Base-by-base conservation (phyloP, 176 grass and related monocot species). In the Tuctoria greenei region DNA sequence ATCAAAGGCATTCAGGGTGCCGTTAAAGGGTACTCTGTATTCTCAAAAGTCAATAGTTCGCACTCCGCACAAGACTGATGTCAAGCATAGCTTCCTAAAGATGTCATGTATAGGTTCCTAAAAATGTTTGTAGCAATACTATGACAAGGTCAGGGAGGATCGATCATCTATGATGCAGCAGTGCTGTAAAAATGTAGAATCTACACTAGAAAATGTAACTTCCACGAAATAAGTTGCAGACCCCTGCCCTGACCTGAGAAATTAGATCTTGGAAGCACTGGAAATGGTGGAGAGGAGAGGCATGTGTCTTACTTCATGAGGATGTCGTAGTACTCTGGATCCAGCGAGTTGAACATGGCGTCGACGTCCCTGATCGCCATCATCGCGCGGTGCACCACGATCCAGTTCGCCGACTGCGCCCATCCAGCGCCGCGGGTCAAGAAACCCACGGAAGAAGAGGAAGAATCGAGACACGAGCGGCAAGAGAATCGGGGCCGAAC, bases 361-460 rank as follows among this genome's bases (percentile, higher is more conserved):
- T 95, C 91, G 31, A 99, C 87, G 64, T 99, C 95, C 92, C 90
- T 99, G 42, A 99, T 95, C 7, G 95, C 92, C 95, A 99, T 99
- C 79, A 99, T 74, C 58, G 95, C 89, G 35, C 95, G 91, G 86
- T 99, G 91, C 72, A 99, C 95, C 82, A 95, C 89, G 51, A 99
- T 99, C 95, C 95, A 99, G 76, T 92, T 90, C 69, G 95, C 92
- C 36, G 92, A 95, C 95, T 95, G 77, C 73, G 21, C 74, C 25
- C 49, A 79, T 31, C 5, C 57, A 43, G 17, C 69, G 41, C 11
- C 4, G 14, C 12, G 44, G 54, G 70, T 56, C 17, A 81, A 72
- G 23, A 63, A 59, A 40, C 66, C 67, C 62, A 81, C 7, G 21
- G 18, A 51, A 51, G 25, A 67, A 45, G 46, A 67, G 45, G 66